Percentiles rank a stretch among this genome's conserved stretches.
phyloP scores from a whole-genome alignment of 306 rosid species.

The Casuarina equisetifolia region DNA sequence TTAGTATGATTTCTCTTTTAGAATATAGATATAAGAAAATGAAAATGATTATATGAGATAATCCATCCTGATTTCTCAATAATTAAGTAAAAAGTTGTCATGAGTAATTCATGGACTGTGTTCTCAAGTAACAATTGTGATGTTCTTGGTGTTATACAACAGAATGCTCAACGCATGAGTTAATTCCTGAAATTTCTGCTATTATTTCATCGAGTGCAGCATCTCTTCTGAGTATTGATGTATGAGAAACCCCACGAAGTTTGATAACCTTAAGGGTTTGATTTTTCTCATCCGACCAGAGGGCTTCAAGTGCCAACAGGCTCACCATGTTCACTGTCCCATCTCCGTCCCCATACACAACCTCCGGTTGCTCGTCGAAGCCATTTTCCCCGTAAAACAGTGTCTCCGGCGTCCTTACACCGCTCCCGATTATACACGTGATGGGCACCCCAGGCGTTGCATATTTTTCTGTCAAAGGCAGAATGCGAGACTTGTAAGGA shows the following conservation, averaged over 20 bases:
- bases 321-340: constrained; percentile 85
- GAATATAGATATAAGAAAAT: too few relatives aligned
- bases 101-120: too few relatives aligned
- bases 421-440: constrained; percentile 69
- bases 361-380: constrained; percentile 67
- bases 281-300: constrained; percentile 52
- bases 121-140: too few relatives aligned
- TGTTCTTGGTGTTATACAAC: not conserved
- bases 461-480: constrained; percentile 44
- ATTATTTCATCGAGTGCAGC: constrained; percentile 51
- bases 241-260: constrained; percentile 63
- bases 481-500: constrained; percentile 58
- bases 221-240: constrained; percentile 49
- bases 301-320: constrained; percentile 58
- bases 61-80: too few relatives aligned
- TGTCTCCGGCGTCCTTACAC: constrained; percentile 60
- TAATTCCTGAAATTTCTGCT: constrained; percentile 43
- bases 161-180: constrained; percentile 28
- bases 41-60: too few relatives aligned
- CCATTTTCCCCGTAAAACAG: constrained; percentile 50
- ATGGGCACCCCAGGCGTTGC: constrained; percentile 64
- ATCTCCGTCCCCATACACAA: constrained; percentile 76
- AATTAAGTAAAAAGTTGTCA: too few relatives aligned
- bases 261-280: constrained; percentile 49
- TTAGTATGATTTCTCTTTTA: too few relatives aligned